Percentiles rank a stretch among this genome's conserved stretches.
Evolutionary conservation across 1,284 basidiomycete genomes (phyloP).

Genomic region (Ganoderma leucocontextum): DNA sequence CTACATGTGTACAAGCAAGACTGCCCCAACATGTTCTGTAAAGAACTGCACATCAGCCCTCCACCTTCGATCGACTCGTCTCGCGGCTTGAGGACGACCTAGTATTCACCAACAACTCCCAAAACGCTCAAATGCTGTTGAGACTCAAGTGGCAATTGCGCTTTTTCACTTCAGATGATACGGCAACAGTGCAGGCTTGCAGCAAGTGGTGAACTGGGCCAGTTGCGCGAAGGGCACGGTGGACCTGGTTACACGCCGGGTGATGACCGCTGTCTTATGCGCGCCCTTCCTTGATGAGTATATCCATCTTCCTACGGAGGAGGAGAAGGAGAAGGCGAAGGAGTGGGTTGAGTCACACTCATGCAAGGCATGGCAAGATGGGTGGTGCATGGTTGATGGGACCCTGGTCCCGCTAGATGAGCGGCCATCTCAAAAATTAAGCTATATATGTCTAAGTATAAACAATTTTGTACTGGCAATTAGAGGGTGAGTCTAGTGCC

Average conservation of each 20-base stretch:
- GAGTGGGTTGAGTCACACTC: not conserved
- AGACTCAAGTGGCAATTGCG: not conserved
- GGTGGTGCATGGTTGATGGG: not conserved
- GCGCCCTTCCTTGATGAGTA: not conserved
- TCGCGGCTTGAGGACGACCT: not conserved
- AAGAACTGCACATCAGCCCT: not conserved
- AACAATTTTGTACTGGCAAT: no score
- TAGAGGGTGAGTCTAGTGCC: no score
- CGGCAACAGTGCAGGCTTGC: not conserved
- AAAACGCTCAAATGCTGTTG: not conserved
- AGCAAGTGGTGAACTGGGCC: not conserved
- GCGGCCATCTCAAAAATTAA: no score
- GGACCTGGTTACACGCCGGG: not conserved
- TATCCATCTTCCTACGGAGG: not conserved
- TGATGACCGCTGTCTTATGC: not conserved
- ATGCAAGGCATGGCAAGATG: not conserved
- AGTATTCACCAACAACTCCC: not conserved
- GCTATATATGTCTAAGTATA: no score
- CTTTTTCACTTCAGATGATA: not conserved
- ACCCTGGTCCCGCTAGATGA: not conserved
- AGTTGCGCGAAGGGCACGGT: not conserved
- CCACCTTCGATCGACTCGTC: not conserved
- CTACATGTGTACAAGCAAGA: not conserved
- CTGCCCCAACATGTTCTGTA: not conserved
- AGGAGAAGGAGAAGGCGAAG: slow-evolving; percentile 1